Evolutionary conservation across 2,329 filamentous ascomycete species (phyloP).

Genomic region (Gaeumannomyces tritici): DNA sequence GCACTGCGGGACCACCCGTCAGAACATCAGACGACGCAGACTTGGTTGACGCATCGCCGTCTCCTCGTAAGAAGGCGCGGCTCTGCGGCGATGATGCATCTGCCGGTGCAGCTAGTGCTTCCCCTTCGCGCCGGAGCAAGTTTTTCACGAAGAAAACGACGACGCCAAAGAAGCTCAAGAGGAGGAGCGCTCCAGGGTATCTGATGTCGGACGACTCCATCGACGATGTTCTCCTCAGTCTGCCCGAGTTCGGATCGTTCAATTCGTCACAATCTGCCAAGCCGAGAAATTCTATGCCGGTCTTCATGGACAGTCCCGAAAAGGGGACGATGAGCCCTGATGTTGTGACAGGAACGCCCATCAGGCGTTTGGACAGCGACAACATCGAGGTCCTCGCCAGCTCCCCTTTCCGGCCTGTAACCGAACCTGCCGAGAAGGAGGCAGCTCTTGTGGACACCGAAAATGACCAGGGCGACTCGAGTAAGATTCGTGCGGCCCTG

Average conservation of each 20-base stretch:
- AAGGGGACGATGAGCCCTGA: neutral
- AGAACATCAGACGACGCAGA: neutral
- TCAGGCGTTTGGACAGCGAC: neutral
- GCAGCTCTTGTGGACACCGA: neutral
- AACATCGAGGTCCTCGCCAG: constrained; percentile 3
- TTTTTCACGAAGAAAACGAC: constrained; percentile 33
- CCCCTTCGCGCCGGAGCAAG: constrained; percentile 35
- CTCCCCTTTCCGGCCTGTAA: neutral
- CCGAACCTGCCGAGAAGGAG: neutral
- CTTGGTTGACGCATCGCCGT: constrained; percentile 10
- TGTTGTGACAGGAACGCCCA: neutral
- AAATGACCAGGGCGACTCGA: neutral
- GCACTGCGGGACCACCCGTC: constrained; percentile 13
- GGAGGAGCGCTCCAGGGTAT: constrained; percentile 25
- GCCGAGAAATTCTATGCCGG: constrained; percentile 28
- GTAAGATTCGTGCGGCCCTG: constrained; percentile 3
- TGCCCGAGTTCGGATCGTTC: constrained; percentile 38
- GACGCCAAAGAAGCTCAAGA: constrained; percentile 18
- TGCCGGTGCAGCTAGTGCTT: constrained; percentile 12
- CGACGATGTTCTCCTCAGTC: constrained; percentile 39
- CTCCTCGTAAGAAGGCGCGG: constrained; percentile 48
- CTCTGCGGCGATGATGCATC: constrained; percentile 33
- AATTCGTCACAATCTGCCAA: constrained; percentile 22
- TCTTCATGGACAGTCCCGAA: constrained; percentile 31
- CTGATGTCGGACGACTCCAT: constrained; percentile 48